Conservation (phyloP, 257 asterid species). For the Orobanche coerulescens region DNA sequence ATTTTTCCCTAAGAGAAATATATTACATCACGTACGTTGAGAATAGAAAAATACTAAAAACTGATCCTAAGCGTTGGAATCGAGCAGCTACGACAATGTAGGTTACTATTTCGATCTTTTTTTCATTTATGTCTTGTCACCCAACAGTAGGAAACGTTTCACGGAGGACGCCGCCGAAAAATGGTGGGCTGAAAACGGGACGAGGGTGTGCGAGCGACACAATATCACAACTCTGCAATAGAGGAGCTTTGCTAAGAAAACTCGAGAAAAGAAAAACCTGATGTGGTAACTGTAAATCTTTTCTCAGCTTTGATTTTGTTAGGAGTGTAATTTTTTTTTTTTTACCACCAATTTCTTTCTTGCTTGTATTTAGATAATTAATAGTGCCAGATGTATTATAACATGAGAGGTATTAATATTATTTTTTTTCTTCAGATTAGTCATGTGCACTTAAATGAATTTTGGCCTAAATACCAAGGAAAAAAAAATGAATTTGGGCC, state of each 20-base stretch:
- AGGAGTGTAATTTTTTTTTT: neutral
- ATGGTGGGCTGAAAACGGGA: slow-evolving; percentile 83
- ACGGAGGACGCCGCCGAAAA: slow-evolving; percentile 75
- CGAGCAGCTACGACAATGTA: neutral
- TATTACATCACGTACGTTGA: no score
- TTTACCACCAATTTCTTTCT: neutral
- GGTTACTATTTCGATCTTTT: neutral
- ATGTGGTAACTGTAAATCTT: slow-evolving; percentile 20
- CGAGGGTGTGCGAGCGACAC: slow-evolving; percentile 51
- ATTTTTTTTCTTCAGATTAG: neutral
- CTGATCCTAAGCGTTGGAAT: neutral
- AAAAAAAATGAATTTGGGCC: neutral
- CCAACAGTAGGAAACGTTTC: slow-evolving; percentile 68
- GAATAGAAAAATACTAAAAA: no score
- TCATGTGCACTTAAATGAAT: neutral
- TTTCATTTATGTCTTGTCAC: neutral
- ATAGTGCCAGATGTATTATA: slow-evolving; percentile 15
- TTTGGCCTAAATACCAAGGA: neutral
- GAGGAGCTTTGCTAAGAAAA: no score
- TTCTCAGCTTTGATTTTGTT: slow-evolving; percentile 11
- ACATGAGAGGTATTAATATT: slow-evolving; percentile 13
- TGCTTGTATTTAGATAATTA: slow-evolving; percentile 4
- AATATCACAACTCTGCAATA: slow-evolving; percentile 34
- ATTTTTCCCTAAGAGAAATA: neutral
- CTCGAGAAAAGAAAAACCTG: no score